A percentile compares a stretch with the other conserved stretches of the same genome.
phyloP scores from a whole-genome alignment of 768 basidiomycete genomes.

The Xerocomus potaroensis region DNA sequence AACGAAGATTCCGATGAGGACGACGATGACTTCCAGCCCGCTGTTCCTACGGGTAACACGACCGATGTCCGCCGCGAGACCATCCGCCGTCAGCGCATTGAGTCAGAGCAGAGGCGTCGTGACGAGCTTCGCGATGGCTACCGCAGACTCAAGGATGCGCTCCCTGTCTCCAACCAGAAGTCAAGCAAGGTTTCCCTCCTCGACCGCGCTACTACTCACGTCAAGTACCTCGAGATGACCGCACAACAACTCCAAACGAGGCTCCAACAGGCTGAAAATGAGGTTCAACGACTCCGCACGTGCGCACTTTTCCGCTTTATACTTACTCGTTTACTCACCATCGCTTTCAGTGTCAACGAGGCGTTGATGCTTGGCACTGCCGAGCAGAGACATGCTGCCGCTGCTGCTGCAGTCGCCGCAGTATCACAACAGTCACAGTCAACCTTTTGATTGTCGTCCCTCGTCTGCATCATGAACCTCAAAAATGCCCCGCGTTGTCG shows the following conservation, averaged over 20 bases:
- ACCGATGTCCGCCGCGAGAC: slow-evolving; percentile 82
- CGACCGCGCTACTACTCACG: slow-evolving; percentile 84
- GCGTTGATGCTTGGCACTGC: slow-evolving; percentile 83
- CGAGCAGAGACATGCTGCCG: slow-evolving; percentile 61
- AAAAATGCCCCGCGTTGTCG: slow-evolving; percentile 28
- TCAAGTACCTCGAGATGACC: slow-evolving; percentile 81
- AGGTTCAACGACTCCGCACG: slow-evolving; percentile 74
- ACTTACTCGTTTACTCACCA: neutral
- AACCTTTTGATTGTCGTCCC: slow-evolving; percentile 41
- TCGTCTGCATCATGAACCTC: slow-evolving; percentile 11
- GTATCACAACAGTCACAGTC: slow-evolving; percentile 41
- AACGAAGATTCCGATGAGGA: slow-evolving; percentile 71
- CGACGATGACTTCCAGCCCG: slow-evolving; percentile 71
- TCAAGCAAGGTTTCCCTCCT: slow-evolving; percentile 88
- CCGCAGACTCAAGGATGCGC: slow-evolving; percentile 82
- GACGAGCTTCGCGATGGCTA: slow-evolving; percentile 94
- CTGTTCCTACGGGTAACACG: slow-evolving; percentile 37
- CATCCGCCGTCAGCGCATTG: slow-evolving; percentile 88
- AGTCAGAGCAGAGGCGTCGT: slow-evolving; percentile 87
- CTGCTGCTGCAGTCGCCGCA: slow-evolving; percentile 53
- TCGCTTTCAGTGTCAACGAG: slow-evolving; percentile 63
- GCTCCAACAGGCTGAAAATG: slow-evolving; percentile 73
- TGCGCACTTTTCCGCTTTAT: slow-evolving; percentile 21
- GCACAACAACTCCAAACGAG: slow-evolving; percentile 71
- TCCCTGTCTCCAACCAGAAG: slow-evolving; percentile 89